These are phyloP conservation scores for Daphne laureola DNA, from an alignment of 441 rosid genomes.

Conservation along the genomic window DNA sequence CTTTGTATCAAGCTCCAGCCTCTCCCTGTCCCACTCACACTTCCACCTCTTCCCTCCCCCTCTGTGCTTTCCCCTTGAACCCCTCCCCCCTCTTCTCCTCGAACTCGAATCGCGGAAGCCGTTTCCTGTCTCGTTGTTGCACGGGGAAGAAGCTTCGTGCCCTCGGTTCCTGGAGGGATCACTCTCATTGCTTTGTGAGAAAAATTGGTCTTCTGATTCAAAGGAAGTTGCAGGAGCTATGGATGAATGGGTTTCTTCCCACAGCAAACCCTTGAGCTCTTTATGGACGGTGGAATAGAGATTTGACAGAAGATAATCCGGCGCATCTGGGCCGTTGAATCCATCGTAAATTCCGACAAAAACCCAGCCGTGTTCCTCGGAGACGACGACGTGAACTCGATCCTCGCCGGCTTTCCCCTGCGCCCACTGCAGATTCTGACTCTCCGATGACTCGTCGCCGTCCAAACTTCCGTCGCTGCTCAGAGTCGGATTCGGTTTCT, in stretches of 20 bases:
- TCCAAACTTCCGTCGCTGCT: constrained; percentile 34
- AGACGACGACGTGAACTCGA: constrained; percentile 62
- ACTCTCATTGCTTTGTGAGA: constrained; percentile 5
- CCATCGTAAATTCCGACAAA: constrained; percentile 78
- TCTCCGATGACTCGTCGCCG: constrained; percentile 34
- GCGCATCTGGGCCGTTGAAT: constrained; percentile 70
- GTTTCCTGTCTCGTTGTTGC: constrained; percentile 27
- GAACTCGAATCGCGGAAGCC: constrained; percentile 14
- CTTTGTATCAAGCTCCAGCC: constrained; percentile 66
- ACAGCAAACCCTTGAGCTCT: constrained; percentile 50
- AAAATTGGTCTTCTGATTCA: not conserved
- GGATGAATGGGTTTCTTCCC: constrained; percentile 17
- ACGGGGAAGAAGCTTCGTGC: constrained; percentile 22
- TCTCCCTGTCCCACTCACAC: constrained; percentile 83
- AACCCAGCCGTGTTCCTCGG: constrained; percentile 63
- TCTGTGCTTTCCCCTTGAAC: constrained; percentile 25
- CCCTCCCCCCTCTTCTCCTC: constrained; percentile 25
- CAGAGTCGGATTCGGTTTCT: constrained; percentile 25
- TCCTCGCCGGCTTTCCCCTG: constrained; percentile 81
- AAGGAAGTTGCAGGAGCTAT: constrained; percentile 21
- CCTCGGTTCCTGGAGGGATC: constrained; percentile 6
- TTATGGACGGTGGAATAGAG: constrained; percentile 46
- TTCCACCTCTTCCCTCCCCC: constrained; percentile 65
- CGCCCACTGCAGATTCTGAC: constrained; percentile 65
- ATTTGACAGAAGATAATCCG: constrained; percentile 48